These are phyloP conservation scores for Neurospora sp. DNA, from an alignment of 495 filamentous ascomycete species.

Conservation along the genomic window DNA sequence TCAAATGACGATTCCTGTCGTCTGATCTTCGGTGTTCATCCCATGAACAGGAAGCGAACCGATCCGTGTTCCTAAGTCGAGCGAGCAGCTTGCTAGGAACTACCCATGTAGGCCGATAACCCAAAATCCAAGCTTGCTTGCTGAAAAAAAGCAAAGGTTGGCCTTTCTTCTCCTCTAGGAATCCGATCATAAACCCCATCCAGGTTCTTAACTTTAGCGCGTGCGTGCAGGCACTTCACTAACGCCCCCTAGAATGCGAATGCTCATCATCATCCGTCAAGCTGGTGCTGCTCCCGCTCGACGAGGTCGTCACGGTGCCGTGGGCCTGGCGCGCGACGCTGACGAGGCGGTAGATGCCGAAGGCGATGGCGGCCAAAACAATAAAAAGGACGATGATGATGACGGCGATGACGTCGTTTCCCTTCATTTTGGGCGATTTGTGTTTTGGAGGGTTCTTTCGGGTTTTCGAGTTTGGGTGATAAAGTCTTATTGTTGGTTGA, in stretches of 20 bases:
- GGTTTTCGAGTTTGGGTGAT: not conserved
- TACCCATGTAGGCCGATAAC: not conserved
- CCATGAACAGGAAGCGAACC: too few species aligned
- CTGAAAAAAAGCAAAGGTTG: not conserved
- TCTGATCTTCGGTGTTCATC: not conserved
- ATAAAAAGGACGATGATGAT: slow-evolving; percentile 75
- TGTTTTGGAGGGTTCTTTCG: not conserved
- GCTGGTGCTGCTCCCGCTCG: slow-evolving; percentile 21
- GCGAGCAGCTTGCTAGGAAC: too few species aligned
- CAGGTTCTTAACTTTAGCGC: not conserved
- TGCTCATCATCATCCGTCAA: not conserved
- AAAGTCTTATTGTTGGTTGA: not conserved
- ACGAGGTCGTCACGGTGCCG: slow-evolving; percentile 16
- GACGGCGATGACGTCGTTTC: slow-evolving; percentile 72
- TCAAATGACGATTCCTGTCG: not conserved
- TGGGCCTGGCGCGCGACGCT: slow-evolving; percentile 35
- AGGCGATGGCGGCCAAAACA: slow-evolving; percentile 57
- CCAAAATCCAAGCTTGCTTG: not conserved
- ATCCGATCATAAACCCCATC: too few species aligned
- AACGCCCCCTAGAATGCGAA: not conserved
- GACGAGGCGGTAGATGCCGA: slow-evolving; percentile 54
- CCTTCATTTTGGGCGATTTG: slow-evolving; percentile 40
- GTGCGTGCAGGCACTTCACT: not conserved
- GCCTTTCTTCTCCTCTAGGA: too few species aligned
- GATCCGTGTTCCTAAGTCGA: too few species aligned